Conservation (phyloP, 2,329 filamentous ascomycete genomes). For the Pleurostoma richardsiae region DNA sequence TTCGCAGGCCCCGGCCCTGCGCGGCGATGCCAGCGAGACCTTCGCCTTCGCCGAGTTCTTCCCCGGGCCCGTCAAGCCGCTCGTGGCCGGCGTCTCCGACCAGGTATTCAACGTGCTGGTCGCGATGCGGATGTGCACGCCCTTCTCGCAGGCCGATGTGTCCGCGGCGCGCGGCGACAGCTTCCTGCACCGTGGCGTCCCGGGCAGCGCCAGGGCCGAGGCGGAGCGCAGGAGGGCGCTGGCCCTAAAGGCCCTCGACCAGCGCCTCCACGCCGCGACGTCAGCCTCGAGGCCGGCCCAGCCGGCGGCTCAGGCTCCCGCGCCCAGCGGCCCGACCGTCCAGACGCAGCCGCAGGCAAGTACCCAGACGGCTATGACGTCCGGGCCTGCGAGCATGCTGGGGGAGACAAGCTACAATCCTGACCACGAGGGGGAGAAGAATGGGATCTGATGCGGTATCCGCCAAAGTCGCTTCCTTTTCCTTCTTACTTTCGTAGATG, state of each 20-base stretch:
- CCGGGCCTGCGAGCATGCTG: constrained; percentile 49
- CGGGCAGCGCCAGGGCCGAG: constrained; percentile 75
- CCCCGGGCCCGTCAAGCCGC: constrained; percentile 74
- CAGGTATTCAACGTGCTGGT: constrained; percentile 72
- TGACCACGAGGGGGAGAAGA: constrained; percentile 44
- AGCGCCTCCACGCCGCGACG: constrained; percentile 82
- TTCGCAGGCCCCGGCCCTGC: constrained; percentile 57
- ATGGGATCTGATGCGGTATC: constrained; percentile 1
- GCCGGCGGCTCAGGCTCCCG: constrained; percentile 33
- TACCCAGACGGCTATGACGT: constrained; percentile 54
- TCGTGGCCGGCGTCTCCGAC: constrained; percentile 69
- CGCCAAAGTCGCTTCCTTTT: no score
- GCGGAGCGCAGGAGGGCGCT: constrained; percentile 85
- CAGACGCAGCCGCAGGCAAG: constrained; percentile 51
- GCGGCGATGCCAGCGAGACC: constrained; percentile 90
- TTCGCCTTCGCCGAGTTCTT: constrained; percentile 97
- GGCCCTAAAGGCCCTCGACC: constrained; percentile 86
- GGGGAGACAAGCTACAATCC: constrained; percentile 68
- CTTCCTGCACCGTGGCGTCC: constrained; percentile 49
- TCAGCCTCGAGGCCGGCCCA: constrained; percentile 33
- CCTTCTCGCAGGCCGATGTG: constrained; percentile 78
- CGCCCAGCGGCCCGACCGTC: constrained; percentile 47
- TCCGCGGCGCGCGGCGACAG: constrained; percentile 68
- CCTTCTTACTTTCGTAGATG: no score
- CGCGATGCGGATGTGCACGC: constrained; percentile 71